phyloP scores from a whole-genome alignment of 257 asterid species.

The Lithospermum erythrorhizon region DNA sequence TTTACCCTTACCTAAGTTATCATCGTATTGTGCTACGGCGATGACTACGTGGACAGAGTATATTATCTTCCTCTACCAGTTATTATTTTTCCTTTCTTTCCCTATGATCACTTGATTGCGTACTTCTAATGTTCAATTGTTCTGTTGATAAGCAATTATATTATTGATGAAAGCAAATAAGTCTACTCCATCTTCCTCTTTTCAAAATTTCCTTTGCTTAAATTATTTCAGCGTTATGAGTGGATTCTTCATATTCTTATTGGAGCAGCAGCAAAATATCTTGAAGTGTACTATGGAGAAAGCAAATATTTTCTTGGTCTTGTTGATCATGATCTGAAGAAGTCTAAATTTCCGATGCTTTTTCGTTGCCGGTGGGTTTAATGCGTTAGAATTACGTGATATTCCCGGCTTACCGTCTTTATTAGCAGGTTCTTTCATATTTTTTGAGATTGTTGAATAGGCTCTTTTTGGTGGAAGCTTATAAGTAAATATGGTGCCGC shows the following conservation, averaged over 20 bases:
- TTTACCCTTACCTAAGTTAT: too few relatives aligned
- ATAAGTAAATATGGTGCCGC: conserved; percentile 68
- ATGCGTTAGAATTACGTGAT: background rate
- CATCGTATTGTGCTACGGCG: too few relatives aligned
- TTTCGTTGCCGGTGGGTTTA: conserved; percentile 56
- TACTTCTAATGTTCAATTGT: too few relatives aligned
- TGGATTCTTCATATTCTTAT: conserved; percentile 56
- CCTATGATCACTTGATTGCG: too few relatives aligned
- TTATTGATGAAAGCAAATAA: too few relatives aligned
- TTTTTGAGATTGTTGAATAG: conserved; percentile 32
- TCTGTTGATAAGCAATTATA: too few relatives aligned
- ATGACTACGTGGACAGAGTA: too few relatives aligned
- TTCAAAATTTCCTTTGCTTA: conserved; percentile 9
- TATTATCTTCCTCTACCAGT: too few relatives aligned
- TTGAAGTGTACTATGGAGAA: conserved; percentile 42
- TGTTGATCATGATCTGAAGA: conserved; percentile 31
- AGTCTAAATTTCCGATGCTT: conserved; percentile 42
- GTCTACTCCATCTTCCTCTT: conserved; percentile 5
- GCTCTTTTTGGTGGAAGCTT: conserved; percentile 57
- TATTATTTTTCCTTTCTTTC: too few relatives aligned
- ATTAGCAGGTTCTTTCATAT: background rate
- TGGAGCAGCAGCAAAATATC: conserved; percentile 54
- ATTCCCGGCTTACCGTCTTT: background rate
- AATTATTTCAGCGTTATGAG: conserved; percentile 38
- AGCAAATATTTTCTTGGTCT: conserved; percentile 43